Percentiles rank a stretch among this genome's conserved stretches.
phyloP scores from a whole-genome alignment of 208 protist genomes.

The Wallacemonas sp. region DNA sequence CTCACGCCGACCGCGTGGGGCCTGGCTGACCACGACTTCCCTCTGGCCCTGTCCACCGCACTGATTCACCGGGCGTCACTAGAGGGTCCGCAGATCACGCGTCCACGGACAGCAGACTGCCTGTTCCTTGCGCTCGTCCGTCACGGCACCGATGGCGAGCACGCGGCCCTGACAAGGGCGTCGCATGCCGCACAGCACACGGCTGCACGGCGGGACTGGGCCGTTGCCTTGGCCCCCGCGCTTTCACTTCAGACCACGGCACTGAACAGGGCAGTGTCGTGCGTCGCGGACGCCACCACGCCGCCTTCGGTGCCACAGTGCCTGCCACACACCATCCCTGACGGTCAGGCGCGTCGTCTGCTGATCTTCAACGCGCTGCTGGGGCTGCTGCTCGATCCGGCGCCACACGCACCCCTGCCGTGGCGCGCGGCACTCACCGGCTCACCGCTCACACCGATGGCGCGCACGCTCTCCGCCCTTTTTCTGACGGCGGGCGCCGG shows the following conservation, averaged over 20 bases:
- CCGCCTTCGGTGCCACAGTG: background rate
- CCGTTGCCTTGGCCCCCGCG: background rate
- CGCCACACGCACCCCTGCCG: slow-evolving; percentile 8
- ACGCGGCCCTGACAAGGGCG: no score
- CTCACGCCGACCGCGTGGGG: background rate
- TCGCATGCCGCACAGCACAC: background rate
- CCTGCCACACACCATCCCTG: background rate
- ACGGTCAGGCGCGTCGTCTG: background rate
- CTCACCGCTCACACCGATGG: background rate
- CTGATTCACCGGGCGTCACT: background rate
- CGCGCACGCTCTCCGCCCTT: background rate
- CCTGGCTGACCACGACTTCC: background rate
- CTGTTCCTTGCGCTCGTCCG: background rate
- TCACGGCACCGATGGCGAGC: background rate
- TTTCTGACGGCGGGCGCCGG: background rate
- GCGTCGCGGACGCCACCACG: background rate
- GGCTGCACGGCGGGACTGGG: slow-evolving; percentile 6
- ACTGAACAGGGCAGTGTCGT: no score
- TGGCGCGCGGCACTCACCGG: slow-evolving; percentile 19
- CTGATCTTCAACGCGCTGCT: slow-evolving; percentile 4
- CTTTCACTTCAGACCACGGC: no score
- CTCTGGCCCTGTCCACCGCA: background rate
- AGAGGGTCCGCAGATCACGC: background rate
- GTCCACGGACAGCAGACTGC: background rate
- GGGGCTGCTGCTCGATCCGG: slow-evolving; percentile 18